A percentile compares a stretch with the other conserved stretches of the same genome.
These are phyloP conservation scores for Physcomitrellopsis africana DNA, from an alignment of 225 moss, liverwort and hornwort genomes.

Conservation along the genomic window DNA sequence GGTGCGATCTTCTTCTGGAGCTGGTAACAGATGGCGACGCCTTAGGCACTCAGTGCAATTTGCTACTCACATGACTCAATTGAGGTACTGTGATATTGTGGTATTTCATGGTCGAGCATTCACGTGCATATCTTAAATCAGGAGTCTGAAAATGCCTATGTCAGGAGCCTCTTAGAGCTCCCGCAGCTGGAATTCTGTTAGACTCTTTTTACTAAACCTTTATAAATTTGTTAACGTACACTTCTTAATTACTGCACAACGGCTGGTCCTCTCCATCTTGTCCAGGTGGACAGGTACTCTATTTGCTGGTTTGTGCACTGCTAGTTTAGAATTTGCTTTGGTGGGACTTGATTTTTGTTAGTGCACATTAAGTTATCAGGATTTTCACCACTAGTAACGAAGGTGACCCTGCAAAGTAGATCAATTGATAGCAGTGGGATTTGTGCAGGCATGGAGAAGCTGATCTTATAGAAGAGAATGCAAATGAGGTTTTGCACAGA, in stretches of 20 bases:
- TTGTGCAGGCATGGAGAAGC: slow-evolving; percentile 44
- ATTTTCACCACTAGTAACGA: neutral
- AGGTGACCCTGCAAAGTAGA: slow-evolving; percentile 4
- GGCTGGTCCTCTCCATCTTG: slow-evolving; percentile 4
- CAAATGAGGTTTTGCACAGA: slow-evolving; percentile 43
- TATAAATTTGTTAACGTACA: neutral
- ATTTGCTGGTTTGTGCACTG: neutral
- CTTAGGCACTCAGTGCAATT: slow-evolving; percentile 73
- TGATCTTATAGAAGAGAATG: slow-evolving; percentile 72
- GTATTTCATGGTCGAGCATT: neutral
- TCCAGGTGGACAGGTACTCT: neutral
- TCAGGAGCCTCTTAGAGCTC: too few relatives aligned
- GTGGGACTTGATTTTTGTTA: neutral
- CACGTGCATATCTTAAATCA: too few relatives aligned
- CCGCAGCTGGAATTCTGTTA: too few relatives aligned
- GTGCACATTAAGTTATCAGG: neutral
- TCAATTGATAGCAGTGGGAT: slow-evolving; percentile 23
- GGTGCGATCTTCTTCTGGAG: slow-evolving; percentile 58
- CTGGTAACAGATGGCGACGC: slow-evolving; percentile 88
- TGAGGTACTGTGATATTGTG: slow-evolving; percentile 33
- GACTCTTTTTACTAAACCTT: neutral
- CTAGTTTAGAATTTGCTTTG: neutral
- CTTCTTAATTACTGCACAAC: neutral
- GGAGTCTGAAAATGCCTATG: too few relatives aligned
- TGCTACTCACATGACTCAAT: slow-evolving; percentile 67